Percentiles rank a stretch among this genome's conserved stretches.
These are phyloP conservation scores for Colletotrichum sp. DNA, from an alignment of 2,329 filamentous ascomycete species.

Conservation along the genomic window DNA sequence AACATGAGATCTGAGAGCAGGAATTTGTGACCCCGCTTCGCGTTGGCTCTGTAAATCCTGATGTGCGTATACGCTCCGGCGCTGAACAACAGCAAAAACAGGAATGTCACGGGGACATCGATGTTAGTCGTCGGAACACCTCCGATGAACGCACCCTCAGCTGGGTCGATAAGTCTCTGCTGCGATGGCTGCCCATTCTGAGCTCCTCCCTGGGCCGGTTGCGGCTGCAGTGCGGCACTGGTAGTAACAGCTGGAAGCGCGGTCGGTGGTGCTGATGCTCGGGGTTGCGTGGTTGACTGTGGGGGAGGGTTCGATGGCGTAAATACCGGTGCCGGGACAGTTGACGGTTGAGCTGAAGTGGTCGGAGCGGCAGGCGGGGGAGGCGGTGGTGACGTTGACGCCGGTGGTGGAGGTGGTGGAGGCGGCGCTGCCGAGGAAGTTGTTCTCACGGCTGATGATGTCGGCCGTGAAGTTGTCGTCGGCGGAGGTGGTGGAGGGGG, in stretches of 20 bases:
- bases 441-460: neutral
- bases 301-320: neutral
- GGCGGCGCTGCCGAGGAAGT: neutral
- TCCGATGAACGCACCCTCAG: slow-evolving; percentile 5
- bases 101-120: slow-evolving; percentile 27
- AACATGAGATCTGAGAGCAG: slow-evolving; percentile 41
- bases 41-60: slow-evolving; percentile 31
- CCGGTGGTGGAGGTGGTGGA: neutral
- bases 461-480: neutral
- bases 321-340: neutral
- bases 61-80: slow-evolving; percentile 29
- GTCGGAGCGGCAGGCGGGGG: neutral
- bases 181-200: neutral
- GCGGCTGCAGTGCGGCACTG: neutral
- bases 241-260: slow-evolving; percentile 12
- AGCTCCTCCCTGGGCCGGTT: neutral
- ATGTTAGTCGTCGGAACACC: slow-evolving; percentile 14
- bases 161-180: neutral
- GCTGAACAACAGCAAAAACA: slow-evolving; percentile 31
- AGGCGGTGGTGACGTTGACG: neutral
- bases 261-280: neutral
- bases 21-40: slow-evolving; percentile 41
- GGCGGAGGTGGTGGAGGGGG: neutral
- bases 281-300: neutral
- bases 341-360: neutral